Percentiles rank a stretch among this genome's conserved stretches.
These are phyloP conservation scores for Eimeria maxima DNA, from an alignment of 169 alveolate species.

Conservation along the genomic window DNA sequence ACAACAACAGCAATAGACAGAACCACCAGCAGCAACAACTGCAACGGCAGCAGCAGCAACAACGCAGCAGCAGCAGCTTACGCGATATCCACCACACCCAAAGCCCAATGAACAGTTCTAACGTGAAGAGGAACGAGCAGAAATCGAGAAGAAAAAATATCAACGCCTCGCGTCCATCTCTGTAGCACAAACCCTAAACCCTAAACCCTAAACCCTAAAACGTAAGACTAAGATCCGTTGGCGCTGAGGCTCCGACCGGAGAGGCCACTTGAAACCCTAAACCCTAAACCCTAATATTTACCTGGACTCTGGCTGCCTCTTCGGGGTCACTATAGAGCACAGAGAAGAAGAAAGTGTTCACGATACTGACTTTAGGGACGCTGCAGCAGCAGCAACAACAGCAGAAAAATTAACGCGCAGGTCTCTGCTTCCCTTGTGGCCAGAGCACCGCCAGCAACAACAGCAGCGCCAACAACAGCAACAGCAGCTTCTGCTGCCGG, in stretches of 20 bases:
- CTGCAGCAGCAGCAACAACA: constrained; percentile 26
- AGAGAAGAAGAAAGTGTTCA: constrained; percentile 27
- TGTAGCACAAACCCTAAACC: constrained; percentile 26
- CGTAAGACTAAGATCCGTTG: background rate
- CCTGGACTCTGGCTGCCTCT: constrained; percentile 39
- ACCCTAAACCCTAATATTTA: constrained; percentile 11
- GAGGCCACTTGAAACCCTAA: background rate
- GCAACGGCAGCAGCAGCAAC: constrained; percentile 43
- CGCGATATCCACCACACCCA: constrained; percentile 43
- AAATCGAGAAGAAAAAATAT: constrained; percentile 49
- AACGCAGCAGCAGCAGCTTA: background rate
- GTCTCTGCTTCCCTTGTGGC: no score
- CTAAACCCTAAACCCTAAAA: constrained; percentile 54
- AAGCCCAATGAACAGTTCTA: constrained; percentile 16
- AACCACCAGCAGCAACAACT: constrained; percentile 32
- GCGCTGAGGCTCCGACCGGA: no score
- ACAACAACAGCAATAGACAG: constrained; percentile 24
- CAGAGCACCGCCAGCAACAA: background rate
- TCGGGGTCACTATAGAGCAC: constrained; percentile 16
- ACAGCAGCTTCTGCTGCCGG: constrained; percentile 19
- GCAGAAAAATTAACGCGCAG: no score
- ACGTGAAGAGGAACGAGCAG: constrained; percentile 48
- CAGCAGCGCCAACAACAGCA: constrained; percentile 38
- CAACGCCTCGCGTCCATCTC: constrained; percentile 37
- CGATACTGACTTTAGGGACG: constrained; percentile 36